Conservation (phyloP, 2,329 filamentous ascomycete genomes). For the Pseudogymnoascus sp. region DNA sequence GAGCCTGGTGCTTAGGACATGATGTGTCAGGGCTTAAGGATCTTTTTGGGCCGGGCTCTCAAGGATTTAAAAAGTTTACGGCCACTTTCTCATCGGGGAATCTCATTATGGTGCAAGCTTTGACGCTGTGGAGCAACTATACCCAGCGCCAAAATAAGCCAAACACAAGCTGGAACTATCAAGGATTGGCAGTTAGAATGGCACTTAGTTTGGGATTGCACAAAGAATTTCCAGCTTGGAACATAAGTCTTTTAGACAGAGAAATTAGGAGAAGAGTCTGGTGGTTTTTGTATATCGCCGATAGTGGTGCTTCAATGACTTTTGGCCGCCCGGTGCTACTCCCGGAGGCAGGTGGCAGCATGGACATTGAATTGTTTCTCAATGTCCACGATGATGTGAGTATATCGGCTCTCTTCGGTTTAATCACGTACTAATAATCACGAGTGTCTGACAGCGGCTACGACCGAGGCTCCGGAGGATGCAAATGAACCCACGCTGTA, state of each 20-base stretch:
- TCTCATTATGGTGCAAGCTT: slow-evolving; percentile 27
- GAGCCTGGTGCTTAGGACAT: slow-evolving; percentile 29
- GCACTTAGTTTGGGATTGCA: slow-evolving; percentile 41
- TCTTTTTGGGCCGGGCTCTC: slow-evolving; percentile 18
- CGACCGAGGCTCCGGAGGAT: neutral
- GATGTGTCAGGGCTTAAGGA: slow-evolving; percentile 23
- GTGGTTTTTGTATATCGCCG: slow-evolving; percentile 19
- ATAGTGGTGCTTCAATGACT: slow-evolving; percentile 1
- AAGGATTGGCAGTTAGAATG: slow-evolving; percentile 40
- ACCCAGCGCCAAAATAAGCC: slow-evolving; percentile 41
- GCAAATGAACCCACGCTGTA: neutral
- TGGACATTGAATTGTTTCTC: neutral
- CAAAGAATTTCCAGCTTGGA: slow-evolving; percentile 32
- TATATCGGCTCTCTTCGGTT: neutral
- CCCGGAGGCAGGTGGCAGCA: neutral
- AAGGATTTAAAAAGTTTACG: slow-evolving; percentile 15
- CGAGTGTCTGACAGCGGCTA: neutral
- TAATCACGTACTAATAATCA: neutral
- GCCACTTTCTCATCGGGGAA: slow-evolving; percentile 26
- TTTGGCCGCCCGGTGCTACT: neutral
- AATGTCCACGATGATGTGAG: neutral
- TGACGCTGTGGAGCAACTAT: slow-evolving; percentile 32
- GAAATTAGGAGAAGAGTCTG: slow-evolving; percentile 18
- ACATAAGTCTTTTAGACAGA: slow-evolving; percentile 18
- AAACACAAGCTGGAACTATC: slow-evolving; percentile 41